Evolutionary conservation across 345 rosid genomes (phyloP), one percentile per base, ranked within the genome.

Genomic region (Rubroshorea leprosula): DNA sequence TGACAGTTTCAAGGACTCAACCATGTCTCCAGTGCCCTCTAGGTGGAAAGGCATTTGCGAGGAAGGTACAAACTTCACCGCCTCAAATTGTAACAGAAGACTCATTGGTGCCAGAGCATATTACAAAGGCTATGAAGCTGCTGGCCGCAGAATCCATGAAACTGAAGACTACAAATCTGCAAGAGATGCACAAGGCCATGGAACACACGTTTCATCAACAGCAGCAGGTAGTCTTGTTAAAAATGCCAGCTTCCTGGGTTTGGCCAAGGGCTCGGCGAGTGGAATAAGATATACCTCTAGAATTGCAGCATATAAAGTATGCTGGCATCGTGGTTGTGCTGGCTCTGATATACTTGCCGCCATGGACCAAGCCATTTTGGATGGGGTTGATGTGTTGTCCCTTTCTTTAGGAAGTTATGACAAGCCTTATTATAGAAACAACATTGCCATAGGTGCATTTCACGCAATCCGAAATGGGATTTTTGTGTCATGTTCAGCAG

Each of bases 21-120:
- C 75, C 54, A 13, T 84, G 57, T 31, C 81, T 11, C 52, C 69
- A 11, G 66, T 70, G 54, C 90, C 90, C 8, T 51, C 75, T 0
- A 64, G 45, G 54, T 84, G 87, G 85, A 81, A 77, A 66, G 90
- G 87, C 10, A 55, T 15, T 22, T 77, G 90, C 1, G 80, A 84
- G 38, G 68, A 24, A 18, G 87, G 87, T 49, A 74, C 79, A 2
- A 66, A 72, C 1, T 84, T 84, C 52, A 62, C 82, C 0, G 7
- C 61, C 18, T 41, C 74, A 16, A 68, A 72, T 62, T 81, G 87
- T 68, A 84, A 79, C 69, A 73, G 55, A 29, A 84, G 81, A 68
- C 68, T 84, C 23, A 79, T 84, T 17, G 90, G 87, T 21, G 87
- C 85, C 16, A 76, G 81, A 74, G 65, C 72, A 12, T 84, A 75